Percentiles rank a stretch among this genome's conserved stretches.
Conservation (phyloP, 2,329 filamentous ascomycete species). For the Aspergillus chevalieri region DNA sequence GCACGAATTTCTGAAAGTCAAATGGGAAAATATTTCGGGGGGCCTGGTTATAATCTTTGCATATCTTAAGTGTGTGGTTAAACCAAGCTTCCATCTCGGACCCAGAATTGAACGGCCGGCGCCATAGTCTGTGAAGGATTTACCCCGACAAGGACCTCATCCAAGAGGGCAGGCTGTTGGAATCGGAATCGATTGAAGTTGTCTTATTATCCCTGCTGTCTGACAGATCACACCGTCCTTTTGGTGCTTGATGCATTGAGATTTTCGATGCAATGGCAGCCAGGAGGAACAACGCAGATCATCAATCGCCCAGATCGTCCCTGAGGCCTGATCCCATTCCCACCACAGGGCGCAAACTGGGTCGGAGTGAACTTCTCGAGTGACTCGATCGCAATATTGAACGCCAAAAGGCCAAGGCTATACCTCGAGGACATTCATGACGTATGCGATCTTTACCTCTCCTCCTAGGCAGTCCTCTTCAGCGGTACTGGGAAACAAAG, state of each 20-base stretch:
- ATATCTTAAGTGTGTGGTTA: constrained; percentile 19
- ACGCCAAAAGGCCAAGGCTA: too few species aligned
- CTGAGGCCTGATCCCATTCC: too few species aligned
- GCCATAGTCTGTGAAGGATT: constrained; percentile 14
- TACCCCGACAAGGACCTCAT: constrained; percentile 10
- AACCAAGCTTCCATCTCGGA: constrained; percentile 15
- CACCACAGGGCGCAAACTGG: too few species aligned
- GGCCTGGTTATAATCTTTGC: constrained; percentile 5
- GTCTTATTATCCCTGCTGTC: constrained; percentile 9
- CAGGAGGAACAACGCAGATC: too few species aligned
- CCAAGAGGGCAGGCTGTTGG: constrained; percentile 12
- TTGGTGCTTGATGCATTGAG: constrained; percentile 2
- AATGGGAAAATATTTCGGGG: constrained; percentile 11
- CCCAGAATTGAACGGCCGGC: constrained; percentile 11
- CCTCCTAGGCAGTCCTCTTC: too few species aligned
- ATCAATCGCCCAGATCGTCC: too few species aligned
- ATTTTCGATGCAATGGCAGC: too few species aligned
- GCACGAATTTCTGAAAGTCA: constrained; percentile 10
- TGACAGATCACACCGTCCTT: constrained; percentile 12
- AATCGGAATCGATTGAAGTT: constrained; percentile 10
- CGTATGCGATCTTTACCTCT: too few species aligned
- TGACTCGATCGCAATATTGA: too few species aligned
- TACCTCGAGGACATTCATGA: too few species aligned
- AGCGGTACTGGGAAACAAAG: too few species aligned
- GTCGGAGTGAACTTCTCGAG: too few species aligned